Evolutionary conservation across 225 moss, liverwort and hornwort species (phyloP), one percentile per base, ranked within the genome.

Genomic region (Pseudoscleropodium purum): DNA sequence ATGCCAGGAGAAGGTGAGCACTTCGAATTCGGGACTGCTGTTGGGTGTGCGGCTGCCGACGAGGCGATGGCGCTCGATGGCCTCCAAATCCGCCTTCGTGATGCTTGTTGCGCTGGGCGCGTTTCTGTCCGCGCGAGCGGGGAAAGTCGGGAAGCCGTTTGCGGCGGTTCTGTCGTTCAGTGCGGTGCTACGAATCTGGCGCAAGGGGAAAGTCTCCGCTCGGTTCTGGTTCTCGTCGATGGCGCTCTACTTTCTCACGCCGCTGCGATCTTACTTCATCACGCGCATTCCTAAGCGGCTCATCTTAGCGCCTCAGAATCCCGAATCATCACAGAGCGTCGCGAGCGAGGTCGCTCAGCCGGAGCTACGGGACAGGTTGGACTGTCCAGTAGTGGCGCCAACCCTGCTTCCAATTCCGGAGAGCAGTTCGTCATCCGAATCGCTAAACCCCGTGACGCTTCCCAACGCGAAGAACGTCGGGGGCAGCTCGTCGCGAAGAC

Each of bases 191-290:
- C 83, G 84, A 51, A 77, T 68, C 62, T 95, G 95, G 95, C 91
- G 75, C 52, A 90, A 86, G 56, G 88, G 92, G 27, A 92, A 86
- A 47, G 15, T 86, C 16, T 92, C 89, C 19, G 83, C 89, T 11
- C 34, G 51, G 68, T 79, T 91, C 65, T 66, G 91, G 59, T 75
- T 93, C 45, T 91, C 93, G 15, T 89, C 93, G 6, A 39, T 90
- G 49, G 91, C 86, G 10, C 87, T 90, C 29, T 91, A 93, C 81
- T 70, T 93, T 9, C 89, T 93, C 39, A 31, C 64, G n/a, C 95
- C 92, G 10, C 78, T 95, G 86, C 88, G 86, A 68, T 89, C 92
- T 0, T 93, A 93, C 85, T 49, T 95, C 61, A n/a, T 86, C 13
- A 78, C 77, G 33, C 91, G 84, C 76, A 80, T 85, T 19, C 90